Conservation (phyloP, 306 rosid genomes). For the Fagus sylvatica region DNA sequence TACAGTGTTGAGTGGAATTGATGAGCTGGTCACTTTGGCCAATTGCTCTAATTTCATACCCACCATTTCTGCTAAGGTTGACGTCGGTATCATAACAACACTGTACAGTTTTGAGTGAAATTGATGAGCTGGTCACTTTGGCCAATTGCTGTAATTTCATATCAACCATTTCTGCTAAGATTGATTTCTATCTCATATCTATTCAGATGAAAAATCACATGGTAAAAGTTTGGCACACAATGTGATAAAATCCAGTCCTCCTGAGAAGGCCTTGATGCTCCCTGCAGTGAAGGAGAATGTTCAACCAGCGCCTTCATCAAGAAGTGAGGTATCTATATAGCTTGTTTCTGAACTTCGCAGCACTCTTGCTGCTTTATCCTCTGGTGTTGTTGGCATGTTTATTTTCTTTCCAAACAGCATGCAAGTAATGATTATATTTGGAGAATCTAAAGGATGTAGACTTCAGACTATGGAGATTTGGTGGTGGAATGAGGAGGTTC, state of each 20-base stretch:
- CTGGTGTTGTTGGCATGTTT: neutral
- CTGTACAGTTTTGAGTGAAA: neutral
- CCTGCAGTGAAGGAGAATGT: conserved; percentile 41
- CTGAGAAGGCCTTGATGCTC: conserved; percentile 32
- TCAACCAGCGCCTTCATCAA: conserved; percentile 40
- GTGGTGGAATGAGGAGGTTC: too few species aligned
- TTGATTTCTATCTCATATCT: conserved; percentile 11
- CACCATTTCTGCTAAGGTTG: conserved; percentile 6
- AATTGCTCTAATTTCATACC: neutral
- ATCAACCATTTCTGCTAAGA: neutral
- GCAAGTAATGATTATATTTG: neutral
- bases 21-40: neutral
- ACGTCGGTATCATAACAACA: neutral
- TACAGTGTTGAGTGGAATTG: neutral
- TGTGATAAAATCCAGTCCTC: conserved; percentile 18
- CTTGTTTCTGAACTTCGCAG: conserved; percentile 14
- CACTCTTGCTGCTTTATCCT: neutral
- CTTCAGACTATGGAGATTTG: too few species aligned
- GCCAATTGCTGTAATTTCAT: neutral
- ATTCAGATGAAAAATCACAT: conserved; percentile 31
- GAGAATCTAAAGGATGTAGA: too few species aligned
- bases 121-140: neutral
- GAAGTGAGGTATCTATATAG: conserved; percentile 51
- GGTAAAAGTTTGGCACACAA: conserved; percentile 12
- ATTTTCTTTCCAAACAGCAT: neutral